These are phyloP conservation scores for Collybia mongolica DNA, from an alignment of 768 basidiomycete species.

Conservation along the genomic window DNA sequence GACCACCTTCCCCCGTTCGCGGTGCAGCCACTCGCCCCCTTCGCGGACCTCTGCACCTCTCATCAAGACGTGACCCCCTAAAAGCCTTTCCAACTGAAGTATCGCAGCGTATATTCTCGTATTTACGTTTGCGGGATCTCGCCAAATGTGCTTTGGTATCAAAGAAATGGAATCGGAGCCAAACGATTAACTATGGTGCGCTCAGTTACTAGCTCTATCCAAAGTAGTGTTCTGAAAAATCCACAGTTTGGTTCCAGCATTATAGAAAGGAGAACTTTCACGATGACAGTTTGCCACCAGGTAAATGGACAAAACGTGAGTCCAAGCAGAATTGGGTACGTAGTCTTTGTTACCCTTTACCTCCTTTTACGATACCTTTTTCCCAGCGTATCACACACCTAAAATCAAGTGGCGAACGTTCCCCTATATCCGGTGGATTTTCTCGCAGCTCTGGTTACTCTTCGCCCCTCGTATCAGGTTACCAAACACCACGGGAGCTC, in stretches of 20 bases:
- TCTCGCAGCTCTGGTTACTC: conserved; percentile 46
- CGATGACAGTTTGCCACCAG: conserved; percentile 71
- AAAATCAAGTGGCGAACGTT: conserved; percentile 40
- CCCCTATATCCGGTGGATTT: conserved; percentile 31
- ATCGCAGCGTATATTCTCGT: conserved; percentile 73
- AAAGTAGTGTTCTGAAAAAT: too few species aligned
- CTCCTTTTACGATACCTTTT: conserved; percentile 1
- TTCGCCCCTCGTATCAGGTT: conserved; percentile 56
- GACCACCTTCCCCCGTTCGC: conserved; percentile 54
- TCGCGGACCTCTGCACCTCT: conserved; percentile 46
- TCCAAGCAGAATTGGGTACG: conserved; percentile 91
- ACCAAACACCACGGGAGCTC: conserved; percentile 76
- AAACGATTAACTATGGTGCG: conserved; percentile 88
- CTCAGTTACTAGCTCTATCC: not conserved
- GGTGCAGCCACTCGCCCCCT: conserved; percentile 46
- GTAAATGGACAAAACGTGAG: conserved; percentile 91
- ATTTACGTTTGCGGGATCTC: conserved; percentile 61
- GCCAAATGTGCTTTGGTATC: conserved; percentile 79
- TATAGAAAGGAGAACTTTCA: conserved; percentile 88
- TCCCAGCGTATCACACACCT: conserved; percentile 52
- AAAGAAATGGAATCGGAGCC: conserved; percentile 85
- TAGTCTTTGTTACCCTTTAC: conserved; percentile 11
- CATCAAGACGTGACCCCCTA: conserved; percentile 56
- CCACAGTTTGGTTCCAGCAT: conserved; percentile 89
- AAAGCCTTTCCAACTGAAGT: conserved; percentile 77